phyloP scores from a whole-genome alignment of 257 asterid genomes.

The Penstemon newberryi region DNA sequence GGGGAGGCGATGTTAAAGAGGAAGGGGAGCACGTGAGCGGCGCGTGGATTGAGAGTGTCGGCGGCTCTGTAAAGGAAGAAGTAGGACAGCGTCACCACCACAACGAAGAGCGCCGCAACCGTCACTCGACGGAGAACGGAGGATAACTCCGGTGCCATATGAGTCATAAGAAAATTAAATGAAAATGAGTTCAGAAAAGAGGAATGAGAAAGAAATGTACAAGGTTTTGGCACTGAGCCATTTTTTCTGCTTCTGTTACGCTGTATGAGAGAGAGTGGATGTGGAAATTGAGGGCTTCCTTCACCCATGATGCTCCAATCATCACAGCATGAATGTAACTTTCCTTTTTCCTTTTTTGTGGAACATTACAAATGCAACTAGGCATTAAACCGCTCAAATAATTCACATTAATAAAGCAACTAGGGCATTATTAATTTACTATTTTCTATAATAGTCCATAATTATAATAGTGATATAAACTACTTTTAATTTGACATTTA shows the following conservation, averaged over 20 bases:
- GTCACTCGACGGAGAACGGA: constrained; percentile 26
- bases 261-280: background rate
- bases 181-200: constrained; percentile 5
- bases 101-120: constrained; percentile 19
- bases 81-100: constrained; percentile 31
- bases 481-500: too few species aligned
- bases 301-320: too few species aligned
- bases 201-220: background rate
- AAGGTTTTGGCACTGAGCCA: constrained; percentile 26
- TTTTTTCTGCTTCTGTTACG: constrained; percentile 16
- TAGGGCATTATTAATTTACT: too few species aligned
- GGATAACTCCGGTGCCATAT: constrained; percentile 24
- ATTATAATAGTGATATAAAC: too few species aligned
- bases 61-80: constrained; percentile 33
- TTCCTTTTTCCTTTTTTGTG: too few species aligned
- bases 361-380: too few species aligned
- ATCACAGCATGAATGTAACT: too few species aligned
- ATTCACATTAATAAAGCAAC: too few species aligned
- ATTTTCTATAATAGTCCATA: too few species aligned
- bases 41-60: constrained; percentile 24
- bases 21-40: constrained; percentile 23
- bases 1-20: constrained; percentile 10
- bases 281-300: too few species aligned
- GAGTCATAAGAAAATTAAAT: background rate
- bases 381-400: too few species aligned